Evolutionary conservation across 805 yeast genomes (phyloP).

Genomic region (Candida germanica): DNA sequence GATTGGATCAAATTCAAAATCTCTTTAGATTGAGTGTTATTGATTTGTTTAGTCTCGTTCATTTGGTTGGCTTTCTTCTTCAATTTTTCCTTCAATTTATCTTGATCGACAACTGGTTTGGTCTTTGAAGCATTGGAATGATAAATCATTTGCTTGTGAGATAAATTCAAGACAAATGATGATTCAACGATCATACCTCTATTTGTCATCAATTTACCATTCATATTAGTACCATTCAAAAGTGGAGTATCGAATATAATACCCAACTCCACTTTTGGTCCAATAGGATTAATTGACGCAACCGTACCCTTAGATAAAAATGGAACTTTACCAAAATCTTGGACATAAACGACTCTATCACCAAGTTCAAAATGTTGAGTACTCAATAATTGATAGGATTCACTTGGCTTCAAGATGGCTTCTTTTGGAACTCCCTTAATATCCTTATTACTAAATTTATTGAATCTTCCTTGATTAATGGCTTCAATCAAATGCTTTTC

Average conservation of each 20-base stretch:
- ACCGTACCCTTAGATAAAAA: slow-evolving; percentile 87
- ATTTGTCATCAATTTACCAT: slow-evolving; percentile 70
- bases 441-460: slow-evolving; percentile 46
- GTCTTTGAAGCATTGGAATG: slow-evolving; percentile 63
- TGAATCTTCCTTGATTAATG: slow-evolving; percentile 41
- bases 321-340: slow-evolving; percentile 87
- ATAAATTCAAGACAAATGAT: slow-evolving; percentile 72
- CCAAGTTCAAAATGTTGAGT: slow-evolving; percentile 81
- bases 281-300: slow-evolving; percentile 57
- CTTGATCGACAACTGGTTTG: slow-evolving; percentile 9
- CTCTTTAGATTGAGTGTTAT: slow-evolving; percentile 28
- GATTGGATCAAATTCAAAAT: slow-evolving; percentile 44
- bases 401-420: slow-evolving; percentile 75
- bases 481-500: slow-evolving; percentile 55
- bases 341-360: slow-evolving; percentile 83
- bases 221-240: slow-evolving; percentile 77
- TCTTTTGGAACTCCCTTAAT: slow-evolving; percentile 80
- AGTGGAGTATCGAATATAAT: slow-evolving; percentile 82
- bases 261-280: slow-evolving; percentile 63
- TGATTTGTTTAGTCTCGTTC: slow-evolving; percentile 18
- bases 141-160: slow-evolving; percentile 70
- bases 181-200: slow-evolving; percentile 86
- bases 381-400: slow-evolving; percentile 67
- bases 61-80: slow-evolving; percentile 18
- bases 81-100: slow-evolving; percentile 8